These are phyloP conservation scores for Taiwanofungus camphoratus DNA, from an alignment of 1,284 basidiomycete species.

Conservation along the genomic window DNA sequence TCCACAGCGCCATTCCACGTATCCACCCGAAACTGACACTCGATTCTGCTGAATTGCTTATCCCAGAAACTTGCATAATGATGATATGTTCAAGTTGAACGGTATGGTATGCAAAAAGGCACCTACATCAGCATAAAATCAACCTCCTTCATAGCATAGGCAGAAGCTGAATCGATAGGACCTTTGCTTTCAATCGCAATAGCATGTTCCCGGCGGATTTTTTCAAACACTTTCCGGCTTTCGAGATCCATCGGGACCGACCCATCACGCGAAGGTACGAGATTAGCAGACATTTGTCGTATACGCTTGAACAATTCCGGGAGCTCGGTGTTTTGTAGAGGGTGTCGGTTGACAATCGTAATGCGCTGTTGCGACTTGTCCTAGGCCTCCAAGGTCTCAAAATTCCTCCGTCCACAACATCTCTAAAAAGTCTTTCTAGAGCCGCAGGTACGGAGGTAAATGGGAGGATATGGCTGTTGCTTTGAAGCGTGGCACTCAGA, in stretches of 20 bases:
- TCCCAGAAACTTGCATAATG: too few species aligned
- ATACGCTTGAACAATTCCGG: too few species aligned
- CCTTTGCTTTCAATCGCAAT: too few species aligned
- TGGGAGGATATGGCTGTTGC: slow-evolving; percentile 9
- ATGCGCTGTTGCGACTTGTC: slow-evolving; percentile 2
- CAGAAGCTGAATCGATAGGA: not conserved
- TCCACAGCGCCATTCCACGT: slow-evolving; percentile 15
- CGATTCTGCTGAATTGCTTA: not conserved
- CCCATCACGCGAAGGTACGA: too few species aligned
- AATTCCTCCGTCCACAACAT: slow-evolving; percentile 10
- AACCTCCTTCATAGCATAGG: not conserved
- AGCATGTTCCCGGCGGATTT: too few species aligned
- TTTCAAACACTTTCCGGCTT: too few species aligned
- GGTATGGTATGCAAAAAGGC: not conserved
- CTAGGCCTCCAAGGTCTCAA: slow-evolving; percentile 11
- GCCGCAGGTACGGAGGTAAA: slow-evolving; percentile 14
- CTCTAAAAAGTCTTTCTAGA: slow-evolving; percentile 7
- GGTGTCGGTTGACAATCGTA: not conserved
- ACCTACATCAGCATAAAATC: not conserved
- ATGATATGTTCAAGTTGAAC: not conserved
- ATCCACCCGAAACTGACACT: not conserved
- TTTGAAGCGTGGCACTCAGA: slow-evolving; percentile 12
- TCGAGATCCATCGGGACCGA: too few species aligned
- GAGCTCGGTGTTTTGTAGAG: too few species aligned
- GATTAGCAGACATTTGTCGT: too few species aligned